These are phyloP conservation scores for Aspergillus pseudoglaucus DNA, from an alignment of 2,329 filamentous ascomycete species.

Conservation along the genomic window DNA sequence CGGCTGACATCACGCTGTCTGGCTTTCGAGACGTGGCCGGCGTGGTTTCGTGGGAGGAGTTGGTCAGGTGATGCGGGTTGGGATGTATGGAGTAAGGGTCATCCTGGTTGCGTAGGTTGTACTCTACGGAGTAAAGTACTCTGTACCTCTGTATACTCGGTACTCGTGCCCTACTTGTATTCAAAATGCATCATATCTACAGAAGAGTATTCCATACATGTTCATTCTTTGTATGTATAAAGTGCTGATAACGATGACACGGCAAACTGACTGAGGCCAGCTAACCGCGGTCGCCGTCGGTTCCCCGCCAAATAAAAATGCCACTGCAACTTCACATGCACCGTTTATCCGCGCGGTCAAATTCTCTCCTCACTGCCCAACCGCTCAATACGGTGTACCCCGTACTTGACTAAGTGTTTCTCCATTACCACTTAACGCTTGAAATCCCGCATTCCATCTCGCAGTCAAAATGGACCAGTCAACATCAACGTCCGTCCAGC, in stretches of 20 bases:
- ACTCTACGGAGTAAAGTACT: no score
- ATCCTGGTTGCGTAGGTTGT: no score
- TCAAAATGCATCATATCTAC: no score
- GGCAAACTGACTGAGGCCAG: background rate
- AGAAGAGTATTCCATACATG: background rate
- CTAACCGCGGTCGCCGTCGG: slow-evolving; percentile 14
- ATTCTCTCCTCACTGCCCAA: slow-evolving; percentile 1
- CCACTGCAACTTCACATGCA: slow-evolving; percentile 18
- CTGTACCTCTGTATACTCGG: no score
- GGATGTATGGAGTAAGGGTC: no score
- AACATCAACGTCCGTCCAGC: background rate
- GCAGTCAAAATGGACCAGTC: background rate
- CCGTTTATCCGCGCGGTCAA: background rate
- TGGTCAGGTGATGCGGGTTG: no score
- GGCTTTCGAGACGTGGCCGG: no score
- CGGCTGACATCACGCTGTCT: no score
- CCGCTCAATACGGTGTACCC: background rate
- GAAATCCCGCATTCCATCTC: background rate
- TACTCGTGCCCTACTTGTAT: no score
- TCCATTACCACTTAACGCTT: background rate
- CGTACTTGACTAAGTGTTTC: background rate
- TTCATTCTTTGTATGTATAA: background rate
- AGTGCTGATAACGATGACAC: background rate
- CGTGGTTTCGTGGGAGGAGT: no score
- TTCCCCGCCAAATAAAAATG: slow-evolving; percentile 17